phyloP scores from a whole-genome alignment of 1,284 basidiomycete genomes.

The Cystobasidium slooffiae region DNA sequence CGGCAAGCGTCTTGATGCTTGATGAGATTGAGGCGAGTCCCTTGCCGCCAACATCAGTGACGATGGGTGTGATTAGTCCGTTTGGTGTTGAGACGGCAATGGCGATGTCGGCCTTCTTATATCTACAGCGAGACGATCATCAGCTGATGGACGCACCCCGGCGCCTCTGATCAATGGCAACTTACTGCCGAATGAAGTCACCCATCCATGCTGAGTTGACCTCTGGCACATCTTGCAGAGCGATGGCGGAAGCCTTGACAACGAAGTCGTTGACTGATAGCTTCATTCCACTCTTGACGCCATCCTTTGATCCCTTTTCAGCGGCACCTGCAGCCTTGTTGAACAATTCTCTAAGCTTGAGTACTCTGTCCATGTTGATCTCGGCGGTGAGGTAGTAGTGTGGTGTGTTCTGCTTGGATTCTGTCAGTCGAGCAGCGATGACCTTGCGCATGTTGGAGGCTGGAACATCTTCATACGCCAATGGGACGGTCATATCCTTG shows the following conservation, averaged over 20 bases:
- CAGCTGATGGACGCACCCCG: background rate
- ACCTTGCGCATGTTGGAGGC: constrained; percentile 91
- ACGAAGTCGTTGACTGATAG: constrained; percentile 98
- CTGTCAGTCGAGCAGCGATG: constrained; percentile 86
- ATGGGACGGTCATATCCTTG: constrained; percentile 54
- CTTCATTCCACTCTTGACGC: constrained; percentile 69
- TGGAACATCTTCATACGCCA: constrained; percentile 88
- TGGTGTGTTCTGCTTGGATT: constrained; percentile 92
- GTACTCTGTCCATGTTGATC: constrained; percentile 94
- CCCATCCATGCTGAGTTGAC: constrained; percentile 98
- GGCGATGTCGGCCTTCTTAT: constrained; percentile 95
- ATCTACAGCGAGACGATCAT: constrained; percentile 62
- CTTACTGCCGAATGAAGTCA: constrained; percentile 90
- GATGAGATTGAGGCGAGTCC: constrained; percentile 90
- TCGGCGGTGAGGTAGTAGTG: constrained; percentile 97
- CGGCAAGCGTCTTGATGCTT: constrained; percentile 88
- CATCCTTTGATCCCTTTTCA: constrained; percentile 64
- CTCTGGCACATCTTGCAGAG: constrained; percentile 92
- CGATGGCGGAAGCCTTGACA: constrained; percentile 90
- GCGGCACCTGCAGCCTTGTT: constrained; percentile 74
- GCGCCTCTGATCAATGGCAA: constrained; percentile 40
- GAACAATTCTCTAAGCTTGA: constrained; percentile 93
- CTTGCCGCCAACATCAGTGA: constrained; percentile 89
- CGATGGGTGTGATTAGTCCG: constrained; percentile 96
- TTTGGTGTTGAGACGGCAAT: constrained; percentile 95